phyloP scores from a whole-genome alignment of 768 basidiomycete species.

The Paxillus ammoniavirescens region DNA sequence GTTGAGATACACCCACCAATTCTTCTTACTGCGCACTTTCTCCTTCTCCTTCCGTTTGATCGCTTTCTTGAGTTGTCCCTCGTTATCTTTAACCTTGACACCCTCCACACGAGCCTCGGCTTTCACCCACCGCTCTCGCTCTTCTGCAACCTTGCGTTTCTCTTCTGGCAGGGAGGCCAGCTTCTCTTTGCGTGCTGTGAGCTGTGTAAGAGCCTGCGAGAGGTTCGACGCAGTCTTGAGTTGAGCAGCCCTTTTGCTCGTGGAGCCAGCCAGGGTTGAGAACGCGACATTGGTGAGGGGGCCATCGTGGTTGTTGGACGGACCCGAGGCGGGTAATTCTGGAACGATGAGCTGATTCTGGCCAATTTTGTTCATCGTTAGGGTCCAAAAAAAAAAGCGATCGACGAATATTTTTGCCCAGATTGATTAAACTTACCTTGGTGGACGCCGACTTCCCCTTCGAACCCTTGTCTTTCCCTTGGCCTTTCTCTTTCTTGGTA shows the following conservation, averaged over 20 bases:
- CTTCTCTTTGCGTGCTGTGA: conserved; percentile 75
- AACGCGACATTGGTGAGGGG: conserved; percentile 68
- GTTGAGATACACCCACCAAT: conserved; percentile 58
- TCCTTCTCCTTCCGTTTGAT: conserved; percentile 90
- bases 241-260: conserved; percentile 46
- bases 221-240: conserved; percentile 80
- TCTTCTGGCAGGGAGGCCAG: conserved; percentile 77
- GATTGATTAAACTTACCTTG: conserved; percentile 44
- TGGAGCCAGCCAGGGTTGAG: conserved; percentile 54
- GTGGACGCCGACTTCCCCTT: conserved; percentile 43
- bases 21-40: conserved; percentile 79
- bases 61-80: conserved; percentile 83
- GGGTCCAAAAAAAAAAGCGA: background rate
- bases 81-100: conserved; percentile 89
- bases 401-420: background rate
- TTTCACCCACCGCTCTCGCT: conserved; percentile 87
- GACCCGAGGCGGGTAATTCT: conserved; percentile 33
- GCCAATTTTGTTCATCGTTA: background rate
- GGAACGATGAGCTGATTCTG: conserved; percentile 75
- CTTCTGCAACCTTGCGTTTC: conserved; percentile 76
- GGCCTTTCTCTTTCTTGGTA: conserved; percentile 46
- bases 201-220: conserved; percentile 78
- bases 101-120: conserved; percentile 87
- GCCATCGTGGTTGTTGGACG: conserved; percentile 34
- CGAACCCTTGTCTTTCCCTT: conserved; percentile 47